A percentile compares a stretch with the other conserved stretches of the same genome.
Conservation (phyloP, 495 filamentous ascomycete species). For the Annulohypoxylon nitens region DNA sequence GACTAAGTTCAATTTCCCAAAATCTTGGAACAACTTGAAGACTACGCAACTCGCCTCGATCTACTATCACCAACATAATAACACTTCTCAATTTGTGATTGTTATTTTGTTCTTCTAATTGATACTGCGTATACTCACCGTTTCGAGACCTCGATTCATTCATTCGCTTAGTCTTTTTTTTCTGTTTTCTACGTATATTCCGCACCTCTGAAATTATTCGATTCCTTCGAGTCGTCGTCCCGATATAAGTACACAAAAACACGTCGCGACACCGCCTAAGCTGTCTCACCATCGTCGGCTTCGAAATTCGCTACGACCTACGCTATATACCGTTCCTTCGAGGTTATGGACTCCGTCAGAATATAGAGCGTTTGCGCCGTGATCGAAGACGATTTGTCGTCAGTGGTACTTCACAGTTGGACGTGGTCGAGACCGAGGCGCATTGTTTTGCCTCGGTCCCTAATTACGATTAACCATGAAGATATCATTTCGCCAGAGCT, state of each 20-base stretch:
- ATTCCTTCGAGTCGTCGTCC: background rate
- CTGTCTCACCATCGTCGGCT: background rate
- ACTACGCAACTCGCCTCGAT: constrained; percentile 30
- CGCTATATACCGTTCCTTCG: constrained; percentile 21
- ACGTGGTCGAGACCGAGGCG: constrained; percentile 46
- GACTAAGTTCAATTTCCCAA: constrained; percentile 39
- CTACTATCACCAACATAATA: constrained; percentile 26
- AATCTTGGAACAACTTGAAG: constrained; percentile 26
- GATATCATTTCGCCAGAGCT: constrained; percentile 52
- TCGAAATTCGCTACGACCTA: constrained; percentile 11
- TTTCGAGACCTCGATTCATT: constrained; percentile 26
- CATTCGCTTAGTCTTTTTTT: constrained; percentile 43
- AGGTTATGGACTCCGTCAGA: constrained; percentile 44
- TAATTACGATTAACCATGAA: constrained; percentile 54
- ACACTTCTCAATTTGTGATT: constrained; percentile 25
- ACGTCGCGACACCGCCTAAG: constrained; percentile 36
- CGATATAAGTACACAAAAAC: constrained; percentile 19
- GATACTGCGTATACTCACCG: constrained; percentile 6
- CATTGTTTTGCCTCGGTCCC: constrained; percentile 30
- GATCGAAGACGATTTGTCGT: constrained; percentile 34
- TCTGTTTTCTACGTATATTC: constrained; percentile 25
- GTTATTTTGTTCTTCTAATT: constrained; percentile 27
- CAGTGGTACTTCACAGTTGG: constrained; percentile 27
- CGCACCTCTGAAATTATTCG: constrained; percentile 6
- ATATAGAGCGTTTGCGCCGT: constrained; percentile 36